Evolutionary conservation across 139 green algal species (phyloP).

Genomic region (Trebouxia sp.): DNA sequence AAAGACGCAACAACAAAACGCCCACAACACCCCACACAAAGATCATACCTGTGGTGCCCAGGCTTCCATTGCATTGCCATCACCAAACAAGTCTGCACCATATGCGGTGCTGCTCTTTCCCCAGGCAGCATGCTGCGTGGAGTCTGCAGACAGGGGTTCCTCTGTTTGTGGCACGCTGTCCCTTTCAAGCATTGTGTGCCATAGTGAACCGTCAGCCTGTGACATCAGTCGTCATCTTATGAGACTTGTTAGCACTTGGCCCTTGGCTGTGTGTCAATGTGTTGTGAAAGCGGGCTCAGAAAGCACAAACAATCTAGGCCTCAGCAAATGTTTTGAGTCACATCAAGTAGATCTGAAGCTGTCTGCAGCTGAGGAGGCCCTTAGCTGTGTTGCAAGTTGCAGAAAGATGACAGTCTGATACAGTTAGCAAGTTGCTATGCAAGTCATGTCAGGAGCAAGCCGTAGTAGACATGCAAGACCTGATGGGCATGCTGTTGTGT

Average conservation of each 20-base stretch:
- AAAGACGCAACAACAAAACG: no score
- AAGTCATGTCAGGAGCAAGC: neutral
- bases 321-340: no score
- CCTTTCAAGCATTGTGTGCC: slow-evolving; percentile 65
- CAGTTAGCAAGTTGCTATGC: neutral
- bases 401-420: slow-evolving; percentile 28
- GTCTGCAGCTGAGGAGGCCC: slow-evolving; percentile 1
- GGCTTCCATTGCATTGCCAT: neutral
- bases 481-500: no score
- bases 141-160: neutral
- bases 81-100: slow-evolving; percentile 50
- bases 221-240: no score
- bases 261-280: no score
- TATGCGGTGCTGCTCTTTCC: slow-evolving; percentile 25
- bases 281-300: no score
- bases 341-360: neutral
- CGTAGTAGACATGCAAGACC: neutral
- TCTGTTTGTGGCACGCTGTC: neutral
- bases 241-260: no score
- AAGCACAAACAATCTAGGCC: no score
- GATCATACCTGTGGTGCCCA: neutral
- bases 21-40: no score
- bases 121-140: neutral
- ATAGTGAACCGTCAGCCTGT: slow-evolving; percentile 45
- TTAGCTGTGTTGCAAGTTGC: slow-evolving; percentile 62